A percentile compares a stretch with the other conserved stretches of the same genome.
phyloP scores from a whole-genome alignment of 2,329 filamentous ascomycete genomes.

The Diaporthe ampelina region DNA sequence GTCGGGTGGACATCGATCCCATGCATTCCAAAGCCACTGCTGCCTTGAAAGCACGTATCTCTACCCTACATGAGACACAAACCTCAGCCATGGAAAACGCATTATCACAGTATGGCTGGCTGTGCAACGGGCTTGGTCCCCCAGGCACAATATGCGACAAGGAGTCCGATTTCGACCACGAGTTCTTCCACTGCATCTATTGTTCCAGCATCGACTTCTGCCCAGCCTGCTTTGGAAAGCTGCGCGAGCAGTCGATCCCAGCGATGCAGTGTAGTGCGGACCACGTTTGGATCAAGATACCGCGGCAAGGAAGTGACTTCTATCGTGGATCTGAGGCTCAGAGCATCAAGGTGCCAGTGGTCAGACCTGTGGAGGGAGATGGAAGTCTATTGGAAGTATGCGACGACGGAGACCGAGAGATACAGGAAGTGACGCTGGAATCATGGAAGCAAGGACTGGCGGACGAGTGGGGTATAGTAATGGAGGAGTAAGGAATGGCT shows the following conservation, averaged over 20 bases:
- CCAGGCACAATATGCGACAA: conserved; percentile 35
- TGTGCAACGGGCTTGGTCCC: conserved; percentile 7
- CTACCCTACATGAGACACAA: background rate
- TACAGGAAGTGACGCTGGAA: background rate
- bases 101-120: background rate
- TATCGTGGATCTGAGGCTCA: conserved; percentile 39
- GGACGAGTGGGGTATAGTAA: background rate
- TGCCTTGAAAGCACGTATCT: background rate
- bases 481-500: background rate
- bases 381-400: background rate
- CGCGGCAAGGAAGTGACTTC: conserved; percentile 33
- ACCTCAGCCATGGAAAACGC: background rate
- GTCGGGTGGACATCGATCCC: conserved; percentile 30
- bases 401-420: background rate
- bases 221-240: conserved; percentile 40
- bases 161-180: background rate
- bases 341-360: conserved; percentile 34
- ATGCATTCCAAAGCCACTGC: background rate
- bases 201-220: conserved; percentile 44
- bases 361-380: conserved; percentile 28
- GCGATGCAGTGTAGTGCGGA: conserved; percentile 42
- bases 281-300: conserved; percentile 43
- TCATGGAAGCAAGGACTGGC: conserved; percentile 2
- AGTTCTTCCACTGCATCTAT: conserved; percentile 44
- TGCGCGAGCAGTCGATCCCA: conserved; percentile 34